Evolutionary conservation across 306 rosid genomes (phyloP), one percentile per base, ranked within the genome.

Genomic region (Medicago ruthenica): DNA sequence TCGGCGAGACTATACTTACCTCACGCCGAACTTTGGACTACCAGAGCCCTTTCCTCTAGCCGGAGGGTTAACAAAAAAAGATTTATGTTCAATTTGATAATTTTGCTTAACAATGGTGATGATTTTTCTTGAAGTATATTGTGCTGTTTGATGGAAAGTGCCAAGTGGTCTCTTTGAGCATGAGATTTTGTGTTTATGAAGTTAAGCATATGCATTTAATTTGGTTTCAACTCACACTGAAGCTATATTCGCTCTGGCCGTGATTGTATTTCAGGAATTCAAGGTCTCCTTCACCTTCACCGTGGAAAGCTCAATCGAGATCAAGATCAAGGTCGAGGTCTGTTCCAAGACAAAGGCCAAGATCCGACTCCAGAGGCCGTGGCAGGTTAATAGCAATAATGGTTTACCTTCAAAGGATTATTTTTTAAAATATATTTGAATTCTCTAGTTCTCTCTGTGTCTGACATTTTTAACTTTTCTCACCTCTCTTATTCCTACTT

Each of bases 261-360:
- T 60, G 9, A 71, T 82, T 59, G 36, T 82, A 8, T 58, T 41
- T 40, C 83, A 96, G 98, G 87, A 68, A 73, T 79, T 92, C 99
- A 63, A 87, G 84, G 76, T 90, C 98, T 17, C 94, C 94, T 64
- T 89, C 98, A 24, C 96, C 96, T 57, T 88, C 98, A n/a, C 89
- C 96, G 0, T 82, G 88, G 91, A 86, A 89, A 86, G 93, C 91
- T 74, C 93, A 85, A 67, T 92, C 97, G 8, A 70, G 87, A 27
- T 88, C 92, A 0, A 62, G 90, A 70, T 89, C 97, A n/a, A 81
- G 86, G 80, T 82, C 95, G 5, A 63, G 87, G 85, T 72, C 96
- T 16, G 34, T 40, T 17, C 71, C 71, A 76, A 83, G 83, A 24
- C 74, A 48, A 39, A 77, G 89, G 67, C 83, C 91, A n/a, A 84